phyloP scores from a whole-genome alignment of 2,329 filamentous ascomycete species.

The Lasiodiplodia sp. region DNA sequence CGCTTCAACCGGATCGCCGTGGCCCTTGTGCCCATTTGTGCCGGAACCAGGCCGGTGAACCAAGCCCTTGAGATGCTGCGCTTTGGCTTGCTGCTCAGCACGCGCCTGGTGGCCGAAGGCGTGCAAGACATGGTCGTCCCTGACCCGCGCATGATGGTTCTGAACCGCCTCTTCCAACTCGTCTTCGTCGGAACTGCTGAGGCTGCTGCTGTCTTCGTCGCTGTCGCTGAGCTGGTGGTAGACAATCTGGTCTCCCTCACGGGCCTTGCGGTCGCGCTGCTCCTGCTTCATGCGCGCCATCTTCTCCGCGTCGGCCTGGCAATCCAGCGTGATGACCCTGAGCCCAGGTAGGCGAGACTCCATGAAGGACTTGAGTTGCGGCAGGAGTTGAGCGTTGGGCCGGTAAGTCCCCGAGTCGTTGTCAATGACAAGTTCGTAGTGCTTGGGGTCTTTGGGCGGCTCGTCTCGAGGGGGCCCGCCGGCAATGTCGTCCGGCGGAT shows the following conservation, averaged over 20 bases:
- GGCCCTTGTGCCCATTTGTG: conserved; percentile 16
- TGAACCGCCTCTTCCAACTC: conserved; percentile 57
- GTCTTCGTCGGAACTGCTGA: conserved; percentile 66
- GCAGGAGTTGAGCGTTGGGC: conserved; percentile 79
- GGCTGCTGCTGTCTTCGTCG: conserved; percentile 57
- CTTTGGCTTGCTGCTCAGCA: conserved; percentile 28
- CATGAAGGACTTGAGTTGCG: conserved; percentile 74
- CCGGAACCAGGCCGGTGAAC: conserved; percentile 18
- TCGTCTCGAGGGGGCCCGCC: conserved; percentile 53
- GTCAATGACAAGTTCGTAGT: conserved; percentile 90
- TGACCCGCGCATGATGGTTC: conserved; percentile 11
- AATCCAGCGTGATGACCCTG: conserved; percentile 76
- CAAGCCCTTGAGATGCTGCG: conserved; percentile 28
- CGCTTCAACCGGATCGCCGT: conserved; percentile 11
- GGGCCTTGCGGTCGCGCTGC: conserved; percentile 78
- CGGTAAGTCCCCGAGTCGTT: conserved; percentile 95
- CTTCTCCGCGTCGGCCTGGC: conserved; percentile 72
- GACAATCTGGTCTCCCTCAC: conserved; percentile 59
- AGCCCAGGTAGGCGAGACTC: conserved; percentile 78
- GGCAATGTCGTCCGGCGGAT: conserved; percentile 60
- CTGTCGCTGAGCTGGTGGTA: conserved; percentile 60
- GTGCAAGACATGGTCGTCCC: conserved; percentile 23
- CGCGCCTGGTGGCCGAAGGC: conserved; percentile 17
- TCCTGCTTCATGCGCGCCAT: conserved; percentile 77
- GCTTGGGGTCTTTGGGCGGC: conserved; percentile 59